These are phyloP conservation scores for Obelidium mucronatum DNA, from an alignment of 192 early-diverging fungal species.

Conservation along the genomic window DNA sequence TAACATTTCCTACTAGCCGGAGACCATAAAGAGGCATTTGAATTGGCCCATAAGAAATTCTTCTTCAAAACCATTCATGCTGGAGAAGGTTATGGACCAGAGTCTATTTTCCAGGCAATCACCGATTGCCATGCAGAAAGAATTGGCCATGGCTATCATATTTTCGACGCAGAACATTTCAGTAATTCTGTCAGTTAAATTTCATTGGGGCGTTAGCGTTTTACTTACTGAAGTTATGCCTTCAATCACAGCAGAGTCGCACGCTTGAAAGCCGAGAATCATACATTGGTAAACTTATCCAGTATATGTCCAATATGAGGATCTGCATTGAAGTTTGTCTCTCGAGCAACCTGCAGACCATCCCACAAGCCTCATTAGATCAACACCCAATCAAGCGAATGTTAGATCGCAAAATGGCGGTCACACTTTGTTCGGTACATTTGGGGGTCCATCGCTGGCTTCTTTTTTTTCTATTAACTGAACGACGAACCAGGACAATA, in stretches of 20 bases:
- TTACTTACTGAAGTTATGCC: too few relatives aligned
- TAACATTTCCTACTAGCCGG: too few relatives aligned
- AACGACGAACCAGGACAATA: too few relatives aligned
- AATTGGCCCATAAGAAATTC: conserved; percentile 30
- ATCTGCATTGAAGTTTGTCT: conserved; percentile 32
- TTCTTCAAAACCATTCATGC: conserved; percentile 33
- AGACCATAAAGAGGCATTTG: conserved; percentile 27
- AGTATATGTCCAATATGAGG: conserved; percentile 15
- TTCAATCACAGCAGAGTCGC: neutral
- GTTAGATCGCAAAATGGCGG: conserved; percentile 24
- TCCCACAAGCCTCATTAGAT: neutral
- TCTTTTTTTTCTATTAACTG: too few relatives aligned
- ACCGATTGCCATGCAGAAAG: conserved; percentile 29
- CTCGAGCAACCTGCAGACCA: conserved; percentile 22
- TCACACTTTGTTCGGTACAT: conserved; percentile 17
- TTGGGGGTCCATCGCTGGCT: neutral
- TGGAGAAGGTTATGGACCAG: conserved; percentile 26
- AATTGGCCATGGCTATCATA: conserved; percentile 25
- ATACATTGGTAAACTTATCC: neutral
- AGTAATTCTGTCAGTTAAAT: too few relatives aligned
- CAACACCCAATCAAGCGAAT: conserved; percentile 13
- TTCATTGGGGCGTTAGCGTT: too few relatives aligned
- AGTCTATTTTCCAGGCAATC: conserved; percentile 33
- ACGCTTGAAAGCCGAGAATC: neutral
- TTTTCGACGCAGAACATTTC: conserved; percentile 23